phyloP scores from a whole-genome alignment of 208 protist genomes.

The Leishmania aethiopica region DNA sequence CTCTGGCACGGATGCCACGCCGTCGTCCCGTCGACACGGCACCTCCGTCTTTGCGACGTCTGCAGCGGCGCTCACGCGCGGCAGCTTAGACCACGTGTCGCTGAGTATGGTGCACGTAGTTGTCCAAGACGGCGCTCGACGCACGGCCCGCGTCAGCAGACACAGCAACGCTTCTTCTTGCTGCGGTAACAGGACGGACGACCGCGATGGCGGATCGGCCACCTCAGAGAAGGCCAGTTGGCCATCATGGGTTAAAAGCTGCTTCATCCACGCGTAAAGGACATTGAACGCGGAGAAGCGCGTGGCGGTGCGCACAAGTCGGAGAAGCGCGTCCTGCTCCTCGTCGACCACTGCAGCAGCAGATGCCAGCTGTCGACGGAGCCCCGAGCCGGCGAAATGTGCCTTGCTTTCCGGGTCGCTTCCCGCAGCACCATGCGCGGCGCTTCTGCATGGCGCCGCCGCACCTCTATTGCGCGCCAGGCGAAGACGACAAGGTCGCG shows the following conservation, averaged over 20 bases:
- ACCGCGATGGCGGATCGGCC: neutral
- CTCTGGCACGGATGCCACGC: neutral
- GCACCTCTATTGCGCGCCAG: conserved; percentile 18
- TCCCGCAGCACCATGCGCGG: neutral
- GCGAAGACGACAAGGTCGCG: conserved; percentile 18
- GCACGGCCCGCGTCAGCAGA: conserved; percentile 17
- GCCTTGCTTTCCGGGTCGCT: neutral
- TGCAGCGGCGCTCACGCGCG: neutral
- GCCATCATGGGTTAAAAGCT: neutral
- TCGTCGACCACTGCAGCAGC: neutral
- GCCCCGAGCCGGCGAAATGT: neutral
- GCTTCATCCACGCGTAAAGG: conserved; percentile 13
- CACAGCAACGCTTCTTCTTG: conserved; percentile 18
- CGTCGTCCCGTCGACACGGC: neutral
- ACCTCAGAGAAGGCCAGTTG: neutral
- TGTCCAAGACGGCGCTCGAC: conserved; percentile 23
- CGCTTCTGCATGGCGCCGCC: neutral
- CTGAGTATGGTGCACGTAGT: conserved; percentile 9
- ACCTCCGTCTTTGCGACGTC: neutral
- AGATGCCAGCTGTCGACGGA: neutral
- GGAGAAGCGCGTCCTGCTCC: conserved; percentile 8
- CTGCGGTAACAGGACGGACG: neutral
- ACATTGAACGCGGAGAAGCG: conserved; percentile 1
- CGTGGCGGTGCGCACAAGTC: conserved; percentile 12
- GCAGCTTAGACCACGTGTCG: conserved; percentile 2